phyloP scores from a whole-genome alignment of 495 filamentous ascomycete species.

The Evansstolkia leycettana region DNA sequence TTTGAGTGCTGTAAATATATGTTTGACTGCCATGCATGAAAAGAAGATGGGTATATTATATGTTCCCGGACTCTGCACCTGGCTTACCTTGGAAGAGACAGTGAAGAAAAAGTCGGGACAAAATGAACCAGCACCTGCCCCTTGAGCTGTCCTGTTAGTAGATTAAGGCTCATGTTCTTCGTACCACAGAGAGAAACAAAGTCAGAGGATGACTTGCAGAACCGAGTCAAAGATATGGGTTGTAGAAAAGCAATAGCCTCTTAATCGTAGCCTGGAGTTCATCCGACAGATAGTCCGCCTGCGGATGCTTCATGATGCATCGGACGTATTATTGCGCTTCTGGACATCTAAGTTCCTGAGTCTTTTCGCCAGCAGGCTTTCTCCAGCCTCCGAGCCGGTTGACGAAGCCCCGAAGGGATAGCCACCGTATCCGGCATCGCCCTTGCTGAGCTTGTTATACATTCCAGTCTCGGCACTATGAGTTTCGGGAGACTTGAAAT shows the following conservation, averaged over 20 bases:
- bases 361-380: conserved; percentile 43
- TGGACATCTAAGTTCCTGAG: conserved; percentile 38
- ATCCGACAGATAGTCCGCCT: not conserved
- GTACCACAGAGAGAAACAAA: too few relatives aligned
- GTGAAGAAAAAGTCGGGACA: too few relatives aligned
- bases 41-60: conserved; percentile 1
- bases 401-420: conserved; percentile 31
- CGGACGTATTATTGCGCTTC: conserved; percentile 9
- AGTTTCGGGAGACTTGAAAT: too few relatives aligned
- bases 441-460: conserved; percentile 57
- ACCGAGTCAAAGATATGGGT: too few relatives aligned
- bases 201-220: too few relatives aligned
- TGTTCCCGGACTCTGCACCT: not conserved
- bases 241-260: too few relatives aligned
- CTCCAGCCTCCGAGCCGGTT: conserved; percentile 29
- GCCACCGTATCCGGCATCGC: conserved; percentile 53
- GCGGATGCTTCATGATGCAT: conserved; percentile 5
- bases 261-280: too few relatives aligned
- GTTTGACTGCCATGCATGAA: not conserved
- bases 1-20: not conserved
- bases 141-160: too few relatives aligned
- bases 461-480: conserved; percentile 2
- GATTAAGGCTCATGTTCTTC: too few relatives aligned
- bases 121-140: too few relatives aligned
- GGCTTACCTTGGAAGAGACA: too few relatives aligned